Evolutionary conservation across 306 rosid genomes (phyloP), one percentile per base, ranked within the genome.

Genomic region (Senna tora): DNA sequence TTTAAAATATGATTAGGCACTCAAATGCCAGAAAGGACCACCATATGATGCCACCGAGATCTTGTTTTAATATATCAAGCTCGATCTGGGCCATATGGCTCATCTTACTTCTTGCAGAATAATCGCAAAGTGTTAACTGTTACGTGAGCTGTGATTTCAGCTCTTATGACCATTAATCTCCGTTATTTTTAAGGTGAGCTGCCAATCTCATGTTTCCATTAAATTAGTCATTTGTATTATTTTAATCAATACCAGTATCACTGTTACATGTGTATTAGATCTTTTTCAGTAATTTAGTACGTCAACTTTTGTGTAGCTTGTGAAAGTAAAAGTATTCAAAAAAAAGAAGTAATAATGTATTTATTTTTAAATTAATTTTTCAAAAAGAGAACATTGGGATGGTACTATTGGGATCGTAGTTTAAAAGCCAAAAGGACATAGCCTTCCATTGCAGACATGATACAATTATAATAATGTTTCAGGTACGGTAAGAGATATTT

Each of bases 1-100:
- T n/a, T n/a, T n/a, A n/a, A 66, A 21, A 46, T 13, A 56, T 28
- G 5, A 14, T 56, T 56, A 3, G 63, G 11, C 11, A 15, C 22
- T 59, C 65, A 33, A 32, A 59, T 59, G 65, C 65, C 65, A 32
- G 65, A 59, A 33, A 59, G 65, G 65, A 47, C 28, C 66, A n/a
- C 8, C 15, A 39, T n/a, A 16, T 34, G 66, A 16, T 60, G 25
- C 22, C 28, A 8, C 46, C 66, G 15, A 50, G 65, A n/a, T 32
- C 19, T 57, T 32, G 42, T 7, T 53, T 53, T 3, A 52, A 14
- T 33, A 59, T n/a, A 9, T 1, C 0, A 12, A 59, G 25, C 25
- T 58, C 47, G 46, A 34, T 59, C 45, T 9, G 45, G 25, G 28
- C 46, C 65, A 60, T 16, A 15, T 17, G 66, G 17, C 47, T 10